Conservation (phyloP, 169 alveolate species). For the Plasmodium reichenowi region DNA sequence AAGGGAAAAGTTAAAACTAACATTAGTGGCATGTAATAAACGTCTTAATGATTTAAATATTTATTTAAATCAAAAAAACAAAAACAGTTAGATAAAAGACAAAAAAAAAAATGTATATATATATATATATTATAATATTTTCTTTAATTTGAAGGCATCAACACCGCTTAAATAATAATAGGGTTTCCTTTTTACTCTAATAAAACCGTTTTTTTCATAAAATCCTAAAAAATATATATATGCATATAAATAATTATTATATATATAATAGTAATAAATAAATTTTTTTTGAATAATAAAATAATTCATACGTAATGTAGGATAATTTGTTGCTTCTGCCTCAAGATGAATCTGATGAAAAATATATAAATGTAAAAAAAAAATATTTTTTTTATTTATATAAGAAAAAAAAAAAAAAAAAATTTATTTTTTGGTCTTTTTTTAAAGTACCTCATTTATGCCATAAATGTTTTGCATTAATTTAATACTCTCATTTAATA, state of each 20-base stretch:
- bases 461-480: constrained; percentile 70
- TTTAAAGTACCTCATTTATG: constrained; percentile 66
- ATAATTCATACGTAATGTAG: constrained; percentile 68
- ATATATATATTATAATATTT: constrained; percentile 30
- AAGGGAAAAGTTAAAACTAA: too few species aligned
- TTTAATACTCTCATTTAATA: constrained; percentile 66
- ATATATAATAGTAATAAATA: constrained; percentile 8
- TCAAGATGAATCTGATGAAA: constrained; percentile 71
- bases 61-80: too few species aligned
- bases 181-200: constrained; percentile 74
- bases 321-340: constrained; percentile 73
- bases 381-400: constrained; percentile 33
- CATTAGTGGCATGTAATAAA: too few species aligned
- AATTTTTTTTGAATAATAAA: background rate
- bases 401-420: constrained; percentile 11
- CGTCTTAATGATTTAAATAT: too few species aligned
- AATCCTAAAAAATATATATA: constrained; percentile 32
- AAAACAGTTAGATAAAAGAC: too few species aligned
- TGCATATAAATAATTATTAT: background rate
- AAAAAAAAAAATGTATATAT: background rate
- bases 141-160: constrained; percentile 75
- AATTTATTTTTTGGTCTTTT: background rate
- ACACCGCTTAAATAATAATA: constrained; percentile 67
- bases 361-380: constrained; percentile 11
- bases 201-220: constrained; percentile 73